Percentiles rank a stretch among this genome's conserved stretches.
phyloP scores from a whole-genome alignment of 2,329 filamentous ascomycete species.

The Mycogone perniciosa region DNA sequence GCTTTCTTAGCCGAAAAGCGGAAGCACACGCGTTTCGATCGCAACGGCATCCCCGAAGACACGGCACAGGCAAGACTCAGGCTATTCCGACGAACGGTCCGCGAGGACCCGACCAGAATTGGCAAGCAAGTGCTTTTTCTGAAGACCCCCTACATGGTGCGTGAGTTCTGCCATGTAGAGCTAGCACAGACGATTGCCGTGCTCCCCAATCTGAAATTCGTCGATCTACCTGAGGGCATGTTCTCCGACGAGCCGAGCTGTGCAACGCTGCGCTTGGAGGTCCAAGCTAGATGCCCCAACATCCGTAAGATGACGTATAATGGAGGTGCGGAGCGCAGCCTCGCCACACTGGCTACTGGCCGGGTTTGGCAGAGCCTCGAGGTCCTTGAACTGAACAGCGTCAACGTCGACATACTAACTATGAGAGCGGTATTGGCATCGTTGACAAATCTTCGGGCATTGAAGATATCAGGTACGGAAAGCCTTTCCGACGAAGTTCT shows the following conservation, averaged over 20 bases:
- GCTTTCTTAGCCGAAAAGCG: slow-evolving; percentile 72
- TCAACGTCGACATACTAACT: slow-evolving; percentile 63
- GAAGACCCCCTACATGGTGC: slow-evolving; percentile 91
- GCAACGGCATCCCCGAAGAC: slow-evolving; percentile 76
- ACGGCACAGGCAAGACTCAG: slow-evolving; percentile 68
- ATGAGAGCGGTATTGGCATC: slow-evolving; percentile 65
- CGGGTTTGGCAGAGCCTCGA: slow-evolving; percentile 65
- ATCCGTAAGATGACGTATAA: slow-evolving; percentile 86
- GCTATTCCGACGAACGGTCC: slow-evolving; percentile 74
- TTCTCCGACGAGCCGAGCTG: slow-evolving; percentile 75
- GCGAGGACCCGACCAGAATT: slow-evolving; percentile 64
- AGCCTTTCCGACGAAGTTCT: slow-evolving; percentile 76
- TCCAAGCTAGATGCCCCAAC: slow-evolving; percentile 76
- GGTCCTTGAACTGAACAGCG: slow-evolving; percentile 61
- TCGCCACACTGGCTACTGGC: slow-evolving; percentile 62
- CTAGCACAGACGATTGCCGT: slow-evolving; percentile 81
- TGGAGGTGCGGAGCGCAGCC: slow-evolving; percentile 67
- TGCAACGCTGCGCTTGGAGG: slow-evolving; percentile 69
- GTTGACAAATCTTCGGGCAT: slow-evolving; percentile 61
- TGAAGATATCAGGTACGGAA: slow-evolving; percentile 65
- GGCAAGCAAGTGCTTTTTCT: slow-evolving; percentile 68
- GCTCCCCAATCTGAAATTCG: slow-evolving; percentile 76
- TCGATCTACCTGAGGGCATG: slow-evolving; percentile 85
- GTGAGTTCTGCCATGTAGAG: slow-evolving; percentile 77
- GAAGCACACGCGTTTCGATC: slow-evolving; percentile 65